These are phyloP conservation scores for Intubia oerlemansii DNA, from an alignment of 2,329 filamentous ascomycete species.

Conservation along the genomic window DNA sequence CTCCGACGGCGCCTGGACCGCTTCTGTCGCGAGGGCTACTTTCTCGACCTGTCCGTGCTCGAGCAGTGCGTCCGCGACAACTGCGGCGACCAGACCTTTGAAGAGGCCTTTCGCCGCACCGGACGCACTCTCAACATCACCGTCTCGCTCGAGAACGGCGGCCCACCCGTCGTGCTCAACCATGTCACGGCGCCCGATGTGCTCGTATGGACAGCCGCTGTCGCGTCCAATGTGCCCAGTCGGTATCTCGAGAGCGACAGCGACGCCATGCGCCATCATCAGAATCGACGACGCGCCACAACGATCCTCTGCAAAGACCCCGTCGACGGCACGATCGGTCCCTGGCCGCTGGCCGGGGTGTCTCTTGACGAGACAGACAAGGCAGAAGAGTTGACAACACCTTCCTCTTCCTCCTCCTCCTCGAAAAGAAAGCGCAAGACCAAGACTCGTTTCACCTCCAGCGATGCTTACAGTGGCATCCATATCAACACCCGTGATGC, in stretches of 20 bases:
- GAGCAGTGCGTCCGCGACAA: slow-evolving; percentile 72
- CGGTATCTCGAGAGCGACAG: slow-evolving; percentile 13
- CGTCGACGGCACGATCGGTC: slow-evolving; percentile 15
- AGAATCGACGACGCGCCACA: slow-evolving; percentile 42
- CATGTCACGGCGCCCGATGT: slow-evolving; percentile 88
- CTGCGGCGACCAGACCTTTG: slow-evolving; percentile 76
- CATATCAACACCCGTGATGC: slow-evolving; percentile 46
- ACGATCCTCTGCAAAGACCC: slow-evolving; percentile 54
- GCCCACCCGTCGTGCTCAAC: slow-evolving; percentile 70
- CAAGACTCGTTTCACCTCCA: no score
- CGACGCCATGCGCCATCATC: slow-evolving; percentile 17
- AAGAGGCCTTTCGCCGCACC: slow-evolving; percentile 72
- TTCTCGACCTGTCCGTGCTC: slow-evolving; percentile 62
- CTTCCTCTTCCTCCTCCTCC: no score
- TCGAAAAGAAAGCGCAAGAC: no score
- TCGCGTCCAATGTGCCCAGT: slow-evolving; percentile 43
- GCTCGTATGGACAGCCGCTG: slow-evolving; percentile 62
- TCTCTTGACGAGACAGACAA: background rate
- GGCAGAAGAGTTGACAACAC: no score
- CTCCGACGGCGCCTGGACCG: slow-evolving; percentile 43
- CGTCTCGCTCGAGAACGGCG: slow-evolving; percentile 49
- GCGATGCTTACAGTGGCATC: slow-evolving; percentile 38
- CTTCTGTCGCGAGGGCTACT: slow-evolving; percentile 58
- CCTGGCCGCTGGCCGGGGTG: slow-evolving; percentile 41
- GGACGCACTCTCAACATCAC: slow-evolving; percentile 85